Base-by-base conservation (phyloP, 805 yeast genomes). In the Saturnispora galanensis region DNA sequence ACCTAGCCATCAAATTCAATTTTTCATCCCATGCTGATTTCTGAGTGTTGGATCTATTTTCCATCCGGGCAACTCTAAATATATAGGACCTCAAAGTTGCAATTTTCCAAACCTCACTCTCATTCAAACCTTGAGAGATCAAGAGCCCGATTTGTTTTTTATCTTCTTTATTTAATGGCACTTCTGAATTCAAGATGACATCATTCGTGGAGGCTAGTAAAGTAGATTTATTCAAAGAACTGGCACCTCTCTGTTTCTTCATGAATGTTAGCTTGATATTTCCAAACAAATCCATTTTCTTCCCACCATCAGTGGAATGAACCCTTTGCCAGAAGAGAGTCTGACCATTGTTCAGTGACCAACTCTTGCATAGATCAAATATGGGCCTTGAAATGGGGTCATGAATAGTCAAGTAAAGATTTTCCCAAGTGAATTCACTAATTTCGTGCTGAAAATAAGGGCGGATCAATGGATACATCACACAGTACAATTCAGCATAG, bases 41-140 rank as follows among this genome's bases (percentile, higher is more conserved):
- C 17, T 31, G 34, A 5, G 18, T 41, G 5, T 33, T 10, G 5
- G 29, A n/a, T 32, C 46, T 46, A 3, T 32, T 10, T 7, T 46
- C 37, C 36, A 69, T 48, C 40, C 71, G 66, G 1, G 84, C 74
- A 4, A 78, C 76, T 40, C 79, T 75, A 47, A 64, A 70, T 8
- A 89, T 72, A 52, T 86, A 84, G 28, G 80, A 80, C 45, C 89
- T 69, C 45, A 87, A 60, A 3, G 76, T 76, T 12, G 80, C 79
- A 10, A 90, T 63, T 59, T 89, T 90, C 97, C 97, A 90, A 21
- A 85, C 53, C 38, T 87, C 94, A 7, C 67, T 69, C 9, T 79
- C 86, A 7, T 68, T 69, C 42, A 90, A 63, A 0, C 97, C 97
- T n/a, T 85, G 69, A 2, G 81, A 69, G 39, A 76, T 72, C 36